These are phyloP conservation scores for Pisolithus marmoratus DNA, from an alignment of 768 basidiomycete genomes.

Conservation along the genomic window DNA sequence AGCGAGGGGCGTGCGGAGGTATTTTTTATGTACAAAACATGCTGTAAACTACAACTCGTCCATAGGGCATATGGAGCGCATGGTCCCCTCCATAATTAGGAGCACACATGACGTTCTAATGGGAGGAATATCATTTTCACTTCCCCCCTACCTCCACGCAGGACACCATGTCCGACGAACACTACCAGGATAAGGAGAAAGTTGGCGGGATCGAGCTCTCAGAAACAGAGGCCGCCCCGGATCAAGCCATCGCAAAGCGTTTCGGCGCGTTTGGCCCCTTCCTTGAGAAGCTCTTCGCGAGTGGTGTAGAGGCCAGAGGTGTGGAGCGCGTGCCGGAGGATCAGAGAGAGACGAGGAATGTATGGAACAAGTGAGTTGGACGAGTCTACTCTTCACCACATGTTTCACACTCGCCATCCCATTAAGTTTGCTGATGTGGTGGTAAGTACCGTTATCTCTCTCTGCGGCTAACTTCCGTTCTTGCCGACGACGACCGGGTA, in stretches of 20 bases:
- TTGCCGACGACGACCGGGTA: neutral
- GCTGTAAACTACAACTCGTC: too few species aligned
- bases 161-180: neutral
- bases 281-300: slow-evolving; percentile 36
- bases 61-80: too few species aligned
- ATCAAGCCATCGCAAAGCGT: slow-evolving; percentile 22
- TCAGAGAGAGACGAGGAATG: slow-evolving; percentile 38
- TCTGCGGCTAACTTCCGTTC: neutral
- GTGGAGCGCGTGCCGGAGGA: slow-evolving; percentile 50
- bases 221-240: slow-evolving; percentile 21
- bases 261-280: slow-evolving; percentile 27
- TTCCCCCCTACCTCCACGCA: neutral
- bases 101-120: too few species aligned
- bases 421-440: slow-evolving; percentile 41
- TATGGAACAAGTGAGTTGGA: slow-evolving; percentile 38
- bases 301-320: slow-evolving; percentile 49
- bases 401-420: slow-evolving; percentile 1
- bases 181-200: slow-evolving; percentile 18
- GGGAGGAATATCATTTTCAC: too few species aligned
- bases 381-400: neutral
- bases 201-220: neutral
- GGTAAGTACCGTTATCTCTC: slow-evolving; percentile 18
- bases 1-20: too few species aligned
- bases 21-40: too few species aligned
- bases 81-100: too few species aligned